Evolutionary conservation across 805 yeast genomes (phyloP), one percentile per base, ranked within the genome.

Genomic region (Saturnispora mendoncae): DNA sequence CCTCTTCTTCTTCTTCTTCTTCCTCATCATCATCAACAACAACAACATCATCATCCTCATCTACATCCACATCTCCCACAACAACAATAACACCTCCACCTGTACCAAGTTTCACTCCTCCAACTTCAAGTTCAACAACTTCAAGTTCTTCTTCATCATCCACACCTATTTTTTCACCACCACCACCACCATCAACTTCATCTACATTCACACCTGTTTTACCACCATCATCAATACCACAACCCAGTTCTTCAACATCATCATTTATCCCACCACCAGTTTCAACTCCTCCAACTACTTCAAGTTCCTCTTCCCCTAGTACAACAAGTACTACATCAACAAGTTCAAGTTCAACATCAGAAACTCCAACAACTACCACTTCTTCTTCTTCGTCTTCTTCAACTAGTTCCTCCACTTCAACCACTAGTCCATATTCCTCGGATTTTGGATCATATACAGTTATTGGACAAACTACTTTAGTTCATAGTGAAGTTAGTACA

Each of bases 401-500:
- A 6, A 37, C 44, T 9, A 28, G 46, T 8, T 29, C 37, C 19
- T 40, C 46, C 18, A 20, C 50, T 14, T 8, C 17, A 7, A 19
- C 43, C 4, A 32, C 41, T 6, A 29, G 40, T 3, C 10, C 37
- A 15, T 43, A 45, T 15, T 45, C 54, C 2, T 45, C 54, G 5
- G 38, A 46, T 29, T 30, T 47, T 28, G 49, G 51, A 1, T 45
- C 53, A 9, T 44, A 14, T 26, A 37, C 44, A 10, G 49, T 50
- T 24, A 17, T 50, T 28, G 53, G 46, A 4, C 26, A 43, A 20
- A 46, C 54, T 7, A 47, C 56, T 3, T 39, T 66, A 7, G 51
- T 56, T 4, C 44, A 43, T 19, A 44, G 47, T 38, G 40, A 34
- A 42, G 39, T 36, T 46, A 55, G 51, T 15, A 27, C 52, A 1